A percentile compares a stretch with the other conserved stretches of the same genome.
Evolutionary conservation across 2,329 filamentous ascomycete genomes (phyloP).

Genomic region (Hypoxylon rubiginosum): DNA sequence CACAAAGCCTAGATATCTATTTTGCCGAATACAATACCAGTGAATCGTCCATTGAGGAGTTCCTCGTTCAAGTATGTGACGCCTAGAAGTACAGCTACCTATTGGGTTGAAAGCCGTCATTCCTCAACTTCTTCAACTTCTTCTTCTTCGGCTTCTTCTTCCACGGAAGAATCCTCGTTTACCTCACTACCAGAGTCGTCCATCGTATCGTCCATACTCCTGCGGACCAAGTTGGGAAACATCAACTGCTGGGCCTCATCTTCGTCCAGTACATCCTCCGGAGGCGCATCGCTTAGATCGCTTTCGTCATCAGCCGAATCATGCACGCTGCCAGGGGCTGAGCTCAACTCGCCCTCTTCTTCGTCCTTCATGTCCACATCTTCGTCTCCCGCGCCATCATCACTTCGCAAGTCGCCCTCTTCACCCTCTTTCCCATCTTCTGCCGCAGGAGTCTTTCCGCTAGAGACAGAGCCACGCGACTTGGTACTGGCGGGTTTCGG

Average conservation of each 20-base stretch:
- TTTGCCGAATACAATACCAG: not conserved
- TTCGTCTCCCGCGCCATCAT: constrained; percentile 48
- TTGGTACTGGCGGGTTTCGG: constrained; percentile 60
- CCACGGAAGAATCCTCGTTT: constrained; percentile 32
- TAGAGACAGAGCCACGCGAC: constrained; percentile 66
- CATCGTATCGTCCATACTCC: constrained; percentile 51
- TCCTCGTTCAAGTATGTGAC: not conserved
- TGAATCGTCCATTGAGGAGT: not conserved
- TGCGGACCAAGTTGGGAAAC: constrained; percentile 63
- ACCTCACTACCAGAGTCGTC: constrained; percentile 45
- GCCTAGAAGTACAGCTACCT: constrained; percentile 1
- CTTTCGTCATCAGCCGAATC: constrained; percentile 78
- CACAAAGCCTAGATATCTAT: not conserved
- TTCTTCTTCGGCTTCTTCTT: constrained; percentile 45
- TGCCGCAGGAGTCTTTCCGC: constrained; percentile 60
- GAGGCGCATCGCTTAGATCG: constrained; percentile 75
- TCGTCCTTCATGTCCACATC: constrained; percentile 63
- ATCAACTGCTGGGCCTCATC: constrained; percentile 67
- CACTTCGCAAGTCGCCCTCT: constrained; percentile 53
- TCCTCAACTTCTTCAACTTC: constrained; percentile 41
- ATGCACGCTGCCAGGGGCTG: constrained; percentile 70
- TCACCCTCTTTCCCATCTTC: constrained; percentile 49
- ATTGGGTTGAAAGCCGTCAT: constrained; percentile 12
- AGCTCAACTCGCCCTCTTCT: constrained; percentile 57
- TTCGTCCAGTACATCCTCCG: constrained; percentile 60